Evolutionary conservation across 495 filamentous ascomycete species (phyloP).

Genomic region (Penicillium samsonianum): DNA sequence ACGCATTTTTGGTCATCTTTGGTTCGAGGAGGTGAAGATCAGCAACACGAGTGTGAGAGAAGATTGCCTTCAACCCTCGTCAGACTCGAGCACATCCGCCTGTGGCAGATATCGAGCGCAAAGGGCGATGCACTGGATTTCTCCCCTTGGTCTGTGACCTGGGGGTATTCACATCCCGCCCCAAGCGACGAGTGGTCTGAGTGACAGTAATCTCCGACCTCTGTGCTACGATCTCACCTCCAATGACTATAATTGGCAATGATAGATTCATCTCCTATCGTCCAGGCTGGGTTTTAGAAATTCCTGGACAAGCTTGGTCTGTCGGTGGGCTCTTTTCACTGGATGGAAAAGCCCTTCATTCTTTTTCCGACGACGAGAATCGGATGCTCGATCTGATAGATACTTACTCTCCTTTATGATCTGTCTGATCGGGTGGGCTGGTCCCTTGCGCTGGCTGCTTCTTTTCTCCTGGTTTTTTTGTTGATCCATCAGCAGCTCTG

Average conservation of each 20-base stretch:
- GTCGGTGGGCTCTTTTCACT: slow-evolving; percentile 35
- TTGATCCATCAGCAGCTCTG: slow-evolving; percentile 21
- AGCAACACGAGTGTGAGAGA: slow-evolving; percentile 3
- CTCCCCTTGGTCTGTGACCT: slow-evolving; percentile 27
- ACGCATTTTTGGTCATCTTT: slow-evolving; percentile 17
- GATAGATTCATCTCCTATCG: slow-evolving; percentile 55
- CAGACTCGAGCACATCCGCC: slow-evolving; percentile 19
- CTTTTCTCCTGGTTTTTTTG: slow-evolving; percentile 27
- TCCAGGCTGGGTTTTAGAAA: slow-evolving; percentile 43
- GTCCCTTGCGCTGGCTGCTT: slow-evolving; percentile 26
- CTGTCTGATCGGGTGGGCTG: slow-evolving; percentile 22
- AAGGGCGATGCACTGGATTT: slow-evolving; percentile 12
- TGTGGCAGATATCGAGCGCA: slow-evolving; percentile 24
- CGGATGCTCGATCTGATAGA: slow-evolving; percentile 22
- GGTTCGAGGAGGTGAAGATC: slow-evolving; percentile 13
- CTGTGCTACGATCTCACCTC: slow-evolving; percentile 4
- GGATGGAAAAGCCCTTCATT: slow-evolving; percentile 25
- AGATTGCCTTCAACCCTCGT: slow-evolving; percentile 6
- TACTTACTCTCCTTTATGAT: slow-evolving; percentile 20
- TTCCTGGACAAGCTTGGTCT: slow-evolving; percentile 39
- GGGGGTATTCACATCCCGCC: slow-evolving; percentile 10
- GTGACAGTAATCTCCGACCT: not conserved
- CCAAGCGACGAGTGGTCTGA: slow-evolving; percentile 12
- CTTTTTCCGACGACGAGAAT: slow-evolving; percentile 29
- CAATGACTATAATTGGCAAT: slow-evolving; percentile 20